Conservation (phyloP, 2,329 filamentous ascomycete genomes). For the Achaetomium macrosporum region DNA sequence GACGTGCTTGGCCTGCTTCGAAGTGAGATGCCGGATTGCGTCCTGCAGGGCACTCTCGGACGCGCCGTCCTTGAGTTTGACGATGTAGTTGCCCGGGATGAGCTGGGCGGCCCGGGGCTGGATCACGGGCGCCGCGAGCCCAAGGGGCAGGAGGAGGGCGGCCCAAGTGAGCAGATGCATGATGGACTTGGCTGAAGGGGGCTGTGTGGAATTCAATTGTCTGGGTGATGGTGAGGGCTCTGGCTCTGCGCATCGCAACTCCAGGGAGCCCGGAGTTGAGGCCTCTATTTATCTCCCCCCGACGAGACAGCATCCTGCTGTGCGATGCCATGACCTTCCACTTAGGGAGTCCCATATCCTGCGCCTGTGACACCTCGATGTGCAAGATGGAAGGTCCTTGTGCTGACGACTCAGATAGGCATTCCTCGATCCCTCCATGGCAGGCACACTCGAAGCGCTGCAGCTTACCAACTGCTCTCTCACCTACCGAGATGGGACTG, state of each 20-base stretch:
- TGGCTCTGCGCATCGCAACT: neutral
- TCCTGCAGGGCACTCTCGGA: constrained; percentile 27
- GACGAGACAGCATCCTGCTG: neutral
- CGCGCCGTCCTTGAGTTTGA: constrained; percentile 37
- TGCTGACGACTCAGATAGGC: neutral
- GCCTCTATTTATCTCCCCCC: constrained; percentile 17
- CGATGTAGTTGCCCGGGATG: constrained; percentile 39
- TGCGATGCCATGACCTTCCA: constrained; percentile 16
- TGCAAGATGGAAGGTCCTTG: constrained; percentile 16
- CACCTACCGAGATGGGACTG: constrained; percentile 19
- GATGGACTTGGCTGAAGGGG: neutral
- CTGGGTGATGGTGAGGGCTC: neutral
- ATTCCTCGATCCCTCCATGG: constrained; percentile 1
- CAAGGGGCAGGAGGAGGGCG: constrained; percentile 31
- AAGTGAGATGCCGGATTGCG: constrained; percentile 17
- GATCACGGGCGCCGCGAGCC: constrained; percentile 33
- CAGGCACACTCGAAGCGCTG: constrained; percentile 2
- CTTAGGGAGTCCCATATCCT: constrained; percentile 7
- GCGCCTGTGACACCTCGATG: constrained; percentile 1
- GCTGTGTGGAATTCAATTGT: neutral
- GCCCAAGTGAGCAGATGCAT: constrained; percentile 28
- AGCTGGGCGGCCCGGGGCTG: constrained; percentile 30
- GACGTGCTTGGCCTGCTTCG: constrained; percentile 20
- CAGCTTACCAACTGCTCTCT: neutral
- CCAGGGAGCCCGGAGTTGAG: neutral